Evolutionary conservation across 2,329 filamentous ascomycete species (phyloP), one percentile per base, ranked within the genome.

Genomic region (Amauroascus verrucosus): DNA sequence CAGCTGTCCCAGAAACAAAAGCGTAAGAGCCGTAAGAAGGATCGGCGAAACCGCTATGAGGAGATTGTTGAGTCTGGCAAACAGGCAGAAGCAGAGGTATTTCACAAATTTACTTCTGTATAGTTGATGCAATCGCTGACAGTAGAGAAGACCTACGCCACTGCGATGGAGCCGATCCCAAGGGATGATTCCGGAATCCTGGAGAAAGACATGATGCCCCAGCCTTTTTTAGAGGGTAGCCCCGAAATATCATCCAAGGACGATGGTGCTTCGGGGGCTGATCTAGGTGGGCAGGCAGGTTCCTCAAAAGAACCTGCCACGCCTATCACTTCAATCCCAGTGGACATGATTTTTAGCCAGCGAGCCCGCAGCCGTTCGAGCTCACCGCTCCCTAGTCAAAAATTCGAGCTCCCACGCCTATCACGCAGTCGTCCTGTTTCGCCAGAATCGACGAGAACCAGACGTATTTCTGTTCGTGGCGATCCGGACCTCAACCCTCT

Each of bases 221-320:
- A 75, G 71, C 76, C 79, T 82, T 82, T 82, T 82, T 81, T 82
- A 83, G 79, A 67, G 65, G 72, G 73, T 70, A 73, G 77, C 78
- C 78, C 77, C 76, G 79, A 80, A 77, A 76, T 77, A 70, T 74
- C 74, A 70, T 59, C 57, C 50, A 56, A 66, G 68, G 61, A 64
- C 64, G 59, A 66, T 65, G 66, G 70, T 72, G 71, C 70, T 75
- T 75, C 73, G 71, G 70, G 70, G 68, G 65, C 62, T 40, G 53
- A 51, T 49, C 14, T 28, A 9, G 46, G 56, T 51, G 13, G 22
- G 55, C 59, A 53, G 24, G 6, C 38, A 18, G 9, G 58, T 57
- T 41, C 56, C 37, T 54, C 49, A 33, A 55, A 53, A 43, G 60
- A 58, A 54, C 57, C 57, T 54, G 40, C 49, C 37, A 35, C 48